Percentiles rank a stretch among this genome's conserved stretches.
phyloP scores from a whole-genome alignment of 2,329 filamentous ascomycete genomes.

The Aspergillus cejpii region DNA sequence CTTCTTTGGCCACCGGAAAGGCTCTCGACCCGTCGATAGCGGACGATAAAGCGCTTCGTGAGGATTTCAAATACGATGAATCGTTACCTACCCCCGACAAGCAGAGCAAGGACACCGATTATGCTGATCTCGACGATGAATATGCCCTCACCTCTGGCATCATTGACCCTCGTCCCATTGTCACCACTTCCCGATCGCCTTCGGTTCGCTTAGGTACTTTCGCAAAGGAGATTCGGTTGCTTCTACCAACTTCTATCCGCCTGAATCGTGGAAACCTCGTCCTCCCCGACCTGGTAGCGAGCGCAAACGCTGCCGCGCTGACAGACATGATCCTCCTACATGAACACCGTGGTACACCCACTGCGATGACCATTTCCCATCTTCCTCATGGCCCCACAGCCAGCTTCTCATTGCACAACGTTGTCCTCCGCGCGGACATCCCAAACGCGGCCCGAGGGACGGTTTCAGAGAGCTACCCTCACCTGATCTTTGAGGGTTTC shows the following conservation, averaged over 20 bases:
- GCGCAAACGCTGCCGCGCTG: constrained; percentile 71
- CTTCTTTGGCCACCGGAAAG: constrained; percentile 81
- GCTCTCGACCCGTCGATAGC: constrained; percentile 74
- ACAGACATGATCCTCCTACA: constrained; percentile 82
- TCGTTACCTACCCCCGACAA: constrained; percentile 54
- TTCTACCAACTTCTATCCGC: constrained; percentile 77
- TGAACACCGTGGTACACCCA: constrained; percentile 88
- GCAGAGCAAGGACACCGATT: constrained; percentile 71
- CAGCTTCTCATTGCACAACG: constrained; percentile 85
- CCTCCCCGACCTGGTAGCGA: constrained; percentile 74
- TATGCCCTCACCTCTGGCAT: constrained; percentile 87
- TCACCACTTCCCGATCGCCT: constrained; percentile 85
- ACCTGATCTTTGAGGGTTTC: constrained; percentile 94
- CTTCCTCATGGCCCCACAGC: constrained; percentile 83
- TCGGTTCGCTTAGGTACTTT: constrained; percentile 80
- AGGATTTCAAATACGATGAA: constrained; percentile 93
- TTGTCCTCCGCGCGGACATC: constrained; percentile 86
- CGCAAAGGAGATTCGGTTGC: constrained; percentile 79
- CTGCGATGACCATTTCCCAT: constrained; percentile 78
- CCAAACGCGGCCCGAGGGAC: constrained; percentile 80
- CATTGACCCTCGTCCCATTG: constrained; percentile 78
- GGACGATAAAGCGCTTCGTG: constrained; percentile 74
- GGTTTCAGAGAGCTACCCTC: constrained; percentile 85
- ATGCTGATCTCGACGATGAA: constrained; percentile 82
- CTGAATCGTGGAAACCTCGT: constrained; percentile 89